phyloP scores from a whole-genome alignment of 257 asterid genomes.

The Petrea volubilis region DNA sequence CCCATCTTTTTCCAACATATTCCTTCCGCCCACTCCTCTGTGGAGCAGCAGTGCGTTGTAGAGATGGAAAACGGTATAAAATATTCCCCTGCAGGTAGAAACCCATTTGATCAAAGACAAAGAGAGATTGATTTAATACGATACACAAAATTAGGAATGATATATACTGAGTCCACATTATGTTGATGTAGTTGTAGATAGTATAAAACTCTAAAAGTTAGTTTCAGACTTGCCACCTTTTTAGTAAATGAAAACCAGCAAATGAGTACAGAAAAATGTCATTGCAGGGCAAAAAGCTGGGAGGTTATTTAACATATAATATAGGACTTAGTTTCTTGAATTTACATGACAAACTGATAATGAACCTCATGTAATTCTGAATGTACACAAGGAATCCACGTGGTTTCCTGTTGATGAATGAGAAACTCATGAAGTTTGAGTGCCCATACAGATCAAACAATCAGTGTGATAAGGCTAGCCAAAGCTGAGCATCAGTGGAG shows the following conservation, averaged over 20 bases:
- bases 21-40: constrained; percentile 75
- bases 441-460: background rate
- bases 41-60: constrained; percentile 94
- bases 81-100: constrained; percentile 78
- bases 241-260: constrained; percentile 6
- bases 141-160: background rate
- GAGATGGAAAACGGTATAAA: constrained; percentile 90
- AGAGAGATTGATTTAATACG: background rate
- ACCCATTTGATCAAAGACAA: constrained; percentile 8
- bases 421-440: background rate
- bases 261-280: constrained; percentile 8
- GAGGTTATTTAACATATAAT: background rate
- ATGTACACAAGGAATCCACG: background rate
- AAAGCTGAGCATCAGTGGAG: background rate
- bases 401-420: background rate
- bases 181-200: background rate
- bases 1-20: constrained; percentile 72
- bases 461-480: background rate
- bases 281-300: background rate
- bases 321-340: background rate
- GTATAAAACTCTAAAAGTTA: background rate
- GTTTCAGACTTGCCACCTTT: constrained; percentile 14
- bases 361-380: background rate
- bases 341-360: background rate
- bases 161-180: background rate